Percentiles rank a stretch among this genome's conserved stretches.
Evolutionary conservation across 495 filamentous ascomycete species (phyloP).

Genomic region (Penicillium robsamsonii): DNA sequence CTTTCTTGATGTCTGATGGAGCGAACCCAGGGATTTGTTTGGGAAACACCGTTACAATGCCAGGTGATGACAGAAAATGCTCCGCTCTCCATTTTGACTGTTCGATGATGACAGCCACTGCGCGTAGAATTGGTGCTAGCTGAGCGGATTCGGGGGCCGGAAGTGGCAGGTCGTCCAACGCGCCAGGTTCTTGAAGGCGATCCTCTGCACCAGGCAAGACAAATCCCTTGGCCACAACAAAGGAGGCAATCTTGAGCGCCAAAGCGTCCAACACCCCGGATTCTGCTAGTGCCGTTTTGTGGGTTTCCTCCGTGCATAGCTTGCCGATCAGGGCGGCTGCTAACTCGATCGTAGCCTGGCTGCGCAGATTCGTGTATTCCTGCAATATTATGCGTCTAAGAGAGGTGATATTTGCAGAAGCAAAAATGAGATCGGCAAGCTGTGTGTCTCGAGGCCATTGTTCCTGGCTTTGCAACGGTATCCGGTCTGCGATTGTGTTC

Average conservation of each 20-base stretch:
- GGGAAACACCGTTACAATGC: slow-evolving; percentile 71
- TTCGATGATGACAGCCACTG: slow-evolving; percentile 73
- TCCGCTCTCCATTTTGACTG: slow-evolving; percentile 75
- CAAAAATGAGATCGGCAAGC: slow-evolving; percentile 67
- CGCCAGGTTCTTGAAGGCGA: slow-evolving; percentile 33
- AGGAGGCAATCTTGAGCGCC: slow-evolving; percentile 71
- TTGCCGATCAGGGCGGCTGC: slow-evolving; percentile 66
- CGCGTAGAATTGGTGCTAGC: slow-evolving; percentile 72
- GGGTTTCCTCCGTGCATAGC: slow-evolving; percentile 63
- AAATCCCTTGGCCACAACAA: slow-evolving; percentile 65
- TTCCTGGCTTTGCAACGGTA: slow-evolving; percentile 50
- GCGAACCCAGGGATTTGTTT: slow-evolving; percentile 44
- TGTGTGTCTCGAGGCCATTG: slow-evolving; percentile 42
- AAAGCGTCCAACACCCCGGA: slow-evolving; percentile 76
- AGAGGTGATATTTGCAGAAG: slow-evolving; percentile 52
- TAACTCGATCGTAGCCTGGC: slow-evolving; percentile 66
- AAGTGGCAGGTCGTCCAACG: slow-evolving; percentile 37
- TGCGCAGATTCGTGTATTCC: slow-evolving; percentile 42
- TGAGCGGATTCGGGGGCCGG: slow-evolving; percentile 59
- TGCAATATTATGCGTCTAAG: slow-evolving; percentile 65
- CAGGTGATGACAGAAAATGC: slow-evolving; percentile 73
- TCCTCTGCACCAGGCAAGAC: slow-evolving; percentile 54
- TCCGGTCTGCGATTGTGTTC: slow-evolving; percentile 66
- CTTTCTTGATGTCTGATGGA: slow-evolving; percentile 44
- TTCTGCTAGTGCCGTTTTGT: slow-evolving; percentile 67